Conservation (phyloP, 2,329 filamentous ascomycete genomes). For the Trichoderma sp. region DNA sequence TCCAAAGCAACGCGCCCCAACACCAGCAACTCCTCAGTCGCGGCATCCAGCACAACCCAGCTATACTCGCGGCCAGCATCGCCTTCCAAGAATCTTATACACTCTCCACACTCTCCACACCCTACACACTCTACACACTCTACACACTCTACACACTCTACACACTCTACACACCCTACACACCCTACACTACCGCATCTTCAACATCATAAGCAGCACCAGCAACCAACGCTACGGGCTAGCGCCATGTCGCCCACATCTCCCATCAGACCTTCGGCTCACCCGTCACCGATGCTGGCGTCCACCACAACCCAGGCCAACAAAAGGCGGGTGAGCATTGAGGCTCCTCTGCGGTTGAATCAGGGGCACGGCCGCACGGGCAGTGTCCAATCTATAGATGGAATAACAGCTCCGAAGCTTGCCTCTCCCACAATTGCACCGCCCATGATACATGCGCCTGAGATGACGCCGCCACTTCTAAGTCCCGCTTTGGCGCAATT, state of each 20-base stretch:
- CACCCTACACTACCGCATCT: conserved; percentile 23
- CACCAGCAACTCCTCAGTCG: conserved; percentile 30
- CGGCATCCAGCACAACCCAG: conserved; percentile 20
- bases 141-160: conserved; percentile 21
- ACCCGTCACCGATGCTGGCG: conserved; percentile 38
- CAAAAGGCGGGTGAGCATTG: conserved; percentile 44
- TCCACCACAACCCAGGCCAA: conserved; percentile 30
- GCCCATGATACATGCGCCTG: conserved; percentile 39
- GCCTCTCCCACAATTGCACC: conserved; percentile 32
- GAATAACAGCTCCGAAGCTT: conserved; percentile 35
- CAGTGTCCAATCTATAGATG: conserved; percentile 39
- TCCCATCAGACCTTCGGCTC: conserved; percentile 31
- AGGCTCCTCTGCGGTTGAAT: conserved; percentile 35
- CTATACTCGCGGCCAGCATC: conserved; percentile 46
- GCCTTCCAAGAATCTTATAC: conserved; percentile 43
- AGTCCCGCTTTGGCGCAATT: conserved; percentile 30
- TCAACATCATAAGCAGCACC: conserved; percentile 22
- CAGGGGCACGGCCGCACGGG: conserved; percentile 41
- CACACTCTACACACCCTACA: conserved; percentile 21
- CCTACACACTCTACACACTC: conserved; percentile 21
- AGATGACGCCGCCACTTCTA: conserved; percentile 25
- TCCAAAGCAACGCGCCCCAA: conserved; percentile 44
- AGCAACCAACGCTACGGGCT: conserved; percentile 21
- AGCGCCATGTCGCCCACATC: conserved; percentile 25
- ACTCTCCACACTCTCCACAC: no score